phyloP scores from a whole-genome alignment of 2,329 filamentous ascomycete species.

The Trichothecium roseum region DNA sequence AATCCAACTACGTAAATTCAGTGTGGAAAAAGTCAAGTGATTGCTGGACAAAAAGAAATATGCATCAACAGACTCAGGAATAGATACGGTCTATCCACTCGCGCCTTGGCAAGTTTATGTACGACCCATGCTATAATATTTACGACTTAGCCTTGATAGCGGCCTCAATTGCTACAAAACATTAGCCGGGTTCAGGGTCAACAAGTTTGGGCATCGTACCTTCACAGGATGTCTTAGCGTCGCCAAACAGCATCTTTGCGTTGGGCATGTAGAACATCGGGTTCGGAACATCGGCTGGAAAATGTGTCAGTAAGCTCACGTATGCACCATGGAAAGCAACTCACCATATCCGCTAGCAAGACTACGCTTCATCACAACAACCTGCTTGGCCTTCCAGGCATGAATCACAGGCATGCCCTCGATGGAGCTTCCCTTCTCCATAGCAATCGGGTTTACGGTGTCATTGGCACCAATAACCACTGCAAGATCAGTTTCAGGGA shows the following conservation, averaged over 20 bases:
- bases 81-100: neutral
- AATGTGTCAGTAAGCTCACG: neutral
- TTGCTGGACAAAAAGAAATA: neutral
- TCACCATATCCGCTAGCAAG: constrained; percentile 79
- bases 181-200: constrained; percentile 11
- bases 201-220: constrained; percentile 34
- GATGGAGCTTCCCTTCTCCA: constrained; percentile 75
- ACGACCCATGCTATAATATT: constrained; percentile 2
- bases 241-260: constrained; percentile 85
- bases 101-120: constrained; percentile 3
- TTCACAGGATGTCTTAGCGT: constrained; percentile 76
- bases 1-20: constrained; percentile 7
- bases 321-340: constrained; percentile 13
- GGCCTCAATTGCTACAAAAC: constrained; percentile 25
- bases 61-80: neutral
- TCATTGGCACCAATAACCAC: constrained; percentile 89
- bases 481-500: constrained; percentile 73
- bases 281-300: constrained; percentile 72
- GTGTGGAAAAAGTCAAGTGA: constrained; percentile 8
- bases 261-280: constrained; percentile 90
- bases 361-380: constrained; percentile 86
- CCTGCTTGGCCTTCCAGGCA: constrained; percentile 89
- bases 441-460: constrained; percentile 81
- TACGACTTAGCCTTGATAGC: constrained; percentile 24
- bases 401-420: constrained; percentile 89